Conservation (phyloP, 1,284 basidiomycete species). For the Puccinia horiana region DNA sequence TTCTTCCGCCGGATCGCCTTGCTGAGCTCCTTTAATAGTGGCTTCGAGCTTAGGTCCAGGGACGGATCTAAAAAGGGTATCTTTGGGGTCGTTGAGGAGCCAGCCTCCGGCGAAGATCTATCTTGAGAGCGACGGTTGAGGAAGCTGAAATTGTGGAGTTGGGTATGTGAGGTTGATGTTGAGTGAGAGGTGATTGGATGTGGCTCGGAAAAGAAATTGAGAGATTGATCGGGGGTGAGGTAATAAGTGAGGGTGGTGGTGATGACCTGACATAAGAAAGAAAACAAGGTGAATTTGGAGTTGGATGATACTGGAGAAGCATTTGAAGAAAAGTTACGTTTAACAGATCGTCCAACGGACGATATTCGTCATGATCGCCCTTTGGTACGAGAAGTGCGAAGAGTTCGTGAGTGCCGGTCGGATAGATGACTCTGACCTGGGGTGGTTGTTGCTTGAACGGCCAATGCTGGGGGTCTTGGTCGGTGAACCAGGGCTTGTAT, state of each 20-base stretch:
- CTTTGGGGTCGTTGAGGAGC: conserved; percentile 33
- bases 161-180: conserved; percentile 46
- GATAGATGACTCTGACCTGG: conserved; percentile 26
- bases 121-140: conserved; percentile 46
- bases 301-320: neutral
- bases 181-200: conserved; percentile 52
- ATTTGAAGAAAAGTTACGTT: conserved; percentile 31
- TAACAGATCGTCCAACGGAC: conserved; percentile 60
- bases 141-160: conserved; percentile 49
- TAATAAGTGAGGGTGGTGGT: conserved; percentile 54
- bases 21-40: conserved; percentile 63
- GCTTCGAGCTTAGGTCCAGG: conserved; percentile 46
- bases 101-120: neutral
- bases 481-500: conserved; percentile 27
- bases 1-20: conserved; percentile 63
- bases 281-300: conserved; percentile 50
- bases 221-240: conserved; percentile 52
- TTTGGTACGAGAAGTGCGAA: conserved; percentile 27
- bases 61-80: neutral
- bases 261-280: conserved; percentile 55
- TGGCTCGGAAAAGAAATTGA: conserved; percentile 52
- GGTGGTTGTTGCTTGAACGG: conserved; percentile 4
- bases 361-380: conserved; percentile 59
- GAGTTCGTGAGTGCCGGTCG: conserved; percentile 11
- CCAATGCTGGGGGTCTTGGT: neutral